Evolutionary conservation across 2,329 filamentous ascomycete genomes (phyloP), one percentile per base, ranked within the genome.

Genomic region (Neofusicoccum cordaticola): DNA sequence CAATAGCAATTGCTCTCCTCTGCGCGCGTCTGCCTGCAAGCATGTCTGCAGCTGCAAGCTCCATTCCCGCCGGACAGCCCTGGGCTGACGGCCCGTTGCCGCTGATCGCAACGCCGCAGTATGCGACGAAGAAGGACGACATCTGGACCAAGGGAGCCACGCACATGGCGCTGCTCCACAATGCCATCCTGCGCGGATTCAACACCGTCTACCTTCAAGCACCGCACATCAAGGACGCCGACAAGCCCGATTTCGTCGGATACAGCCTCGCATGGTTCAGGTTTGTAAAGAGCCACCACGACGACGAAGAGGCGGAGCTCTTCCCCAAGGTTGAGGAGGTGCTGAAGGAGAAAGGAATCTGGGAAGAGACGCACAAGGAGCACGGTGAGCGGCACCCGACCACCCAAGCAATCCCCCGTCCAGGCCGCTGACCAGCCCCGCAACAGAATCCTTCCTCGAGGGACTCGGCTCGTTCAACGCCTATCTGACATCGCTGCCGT

Each of bases 121-220:
- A 70, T 67, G 69, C 63, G 31, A 75, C 72, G 8, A 73, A 74
- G 39, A 74, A 73, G 67, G 69, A 69, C 12, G 73, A 76, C 51
- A 71, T 73, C 6, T 76, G 73, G 65, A 76, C 74, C 5, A 68
- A 66, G 6, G 74, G 74, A n/a, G 73, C 74, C 37, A 72, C 73
- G 15, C 73, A 77, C 52, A 76, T 77, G 77, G 72, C 75, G 7
- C 70, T 76, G 42, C 71, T 79, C 11, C 78, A 80, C 68, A 80
- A 80, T 48, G 69, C 75, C 0, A 74, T 79, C 44, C 67, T 80
- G 6, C 71, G 77, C 41, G 76, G 75, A 42, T 78, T 76, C 68
- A 80, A 79, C 68, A 74, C 73, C 15, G 78, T 79, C 31, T 79
- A 78, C 63, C 69, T 73, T 0, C 78, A 80, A 70, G 74, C 76